These are phyloP conservation scores for Trichophyton simii DNA, from an alignment of 2,329 filamentous ascomycete genomes.

Conservation along the genomic window DNA sequence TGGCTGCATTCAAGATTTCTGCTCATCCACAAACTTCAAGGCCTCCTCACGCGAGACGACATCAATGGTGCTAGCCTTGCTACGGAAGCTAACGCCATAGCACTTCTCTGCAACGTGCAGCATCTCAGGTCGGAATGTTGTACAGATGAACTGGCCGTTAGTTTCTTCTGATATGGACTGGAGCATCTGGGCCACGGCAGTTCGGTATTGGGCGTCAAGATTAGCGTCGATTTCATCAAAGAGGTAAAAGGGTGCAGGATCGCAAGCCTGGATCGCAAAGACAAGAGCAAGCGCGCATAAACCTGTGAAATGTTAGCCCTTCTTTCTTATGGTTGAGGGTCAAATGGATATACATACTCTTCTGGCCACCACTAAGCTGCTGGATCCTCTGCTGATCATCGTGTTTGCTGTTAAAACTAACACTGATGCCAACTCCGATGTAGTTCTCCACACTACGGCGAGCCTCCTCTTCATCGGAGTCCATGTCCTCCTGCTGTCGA, in stretches of 20 bases:
- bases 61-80: constrained; percentile 90
- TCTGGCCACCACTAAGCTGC: constrained; percentile 92
- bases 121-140: constrained; percentile 95
- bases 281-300: constrained; percentile 93
- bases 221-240: constrained; percentile 99
- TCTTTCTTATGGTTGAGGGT: neutral
- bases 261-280: constrained; percentile 96
- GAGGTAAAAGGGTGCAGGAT: constrained; percentile 95
- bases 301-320: constrained; percentile 38
- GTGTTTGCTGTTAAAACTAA: constrained; percentile 97
- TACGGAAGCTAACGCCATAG: constrained; percentile 82
- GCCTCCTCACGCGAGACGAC: constrained; percentile 80
- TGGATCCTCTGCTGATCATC: constrained; percentile 97
- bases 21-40: constrained; percentile 85
- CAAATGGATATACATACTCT: constrained; percentile 52
- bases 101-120: constrained; percentile 91
- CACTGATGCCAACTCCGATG: constrained; percentile 86
- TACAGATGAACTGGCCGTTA: constrained; percentile 86
- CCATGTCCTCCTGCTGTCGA: constrained; percentile 51
- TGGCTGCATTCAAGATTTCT: constrained; percentile 37
- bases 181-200: constrained; percentile 82
- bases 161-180: constrained; percentile 54
- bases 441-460: constrained; percentile 72
- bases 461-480: constrained; percentile 51
- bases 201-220: constrained; percentile 92